These are phyloP conservation scores for Camelina laxa DNA, from an alignment of 345 rosid species.

Conservation along the genomic window DNA sequence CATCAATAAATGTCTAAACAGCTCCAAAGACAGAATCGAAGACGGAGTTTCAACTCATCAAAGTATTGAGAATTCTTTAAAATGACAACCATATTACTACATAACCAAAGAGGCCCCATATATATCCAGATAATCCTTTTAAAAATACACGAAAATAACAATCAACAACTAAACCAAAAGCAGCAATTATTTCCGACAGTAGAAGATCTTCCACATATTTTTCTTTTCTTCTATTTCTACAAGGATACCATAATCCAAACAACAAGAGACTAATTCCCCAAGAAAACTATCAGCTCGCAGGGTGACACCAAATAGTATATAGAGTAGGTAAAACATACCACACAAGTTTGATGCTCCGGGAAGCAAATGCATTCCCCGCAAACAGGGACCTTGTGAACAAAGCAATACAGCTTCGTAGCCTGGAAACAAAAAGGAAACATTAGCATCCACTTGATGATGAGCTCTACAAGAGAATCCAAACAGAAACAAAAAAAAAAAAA, in stretches of 20 bases:
- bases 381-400: slow-evolving; percentile 97
- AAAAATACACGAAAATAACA: neutral
- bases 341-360: slow-evolving; percentile 94
- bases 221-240: neutral
- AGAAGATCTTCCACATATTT: neutral
- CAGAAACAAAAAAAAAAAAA: too few species aligned
- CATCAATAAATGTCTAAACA: slow-evolving; percentile 10
- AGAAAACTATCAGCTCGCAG: neutral
- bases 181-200: neutral
- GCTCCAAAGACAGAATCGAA: slow-evolving; percentile 6
- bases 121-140: neutral
- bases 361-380: slow-evolving; percentile 97
- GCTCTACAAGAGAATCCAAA: neutral
- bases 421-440: slow-evolving; percentile 42
- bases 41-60: neutral
- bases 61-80: neutral
- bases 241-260: slow-evolving; percentile 18
- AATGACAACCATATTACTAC: neutral
- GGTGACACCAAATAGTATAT: neutral
- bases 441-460: slow-evolving; percentile 9
- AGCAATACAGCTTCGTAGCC: slow-evolving; percentile 98
- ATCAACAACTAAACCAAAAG: slow-evolving; percentile 11
- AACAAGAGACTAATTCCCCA: slow-evolving; percentile 17
- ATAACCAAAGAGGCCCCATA: neutral
- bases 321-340: slow-evolving; percentile 53